Percentiles rank a stretch among this genome's conserved stretches.
Evolutionary conservation across 2,329 filamentous ascomycete species (phyloP).

Genomic region (Monosporascus cannonballus): DNA sequence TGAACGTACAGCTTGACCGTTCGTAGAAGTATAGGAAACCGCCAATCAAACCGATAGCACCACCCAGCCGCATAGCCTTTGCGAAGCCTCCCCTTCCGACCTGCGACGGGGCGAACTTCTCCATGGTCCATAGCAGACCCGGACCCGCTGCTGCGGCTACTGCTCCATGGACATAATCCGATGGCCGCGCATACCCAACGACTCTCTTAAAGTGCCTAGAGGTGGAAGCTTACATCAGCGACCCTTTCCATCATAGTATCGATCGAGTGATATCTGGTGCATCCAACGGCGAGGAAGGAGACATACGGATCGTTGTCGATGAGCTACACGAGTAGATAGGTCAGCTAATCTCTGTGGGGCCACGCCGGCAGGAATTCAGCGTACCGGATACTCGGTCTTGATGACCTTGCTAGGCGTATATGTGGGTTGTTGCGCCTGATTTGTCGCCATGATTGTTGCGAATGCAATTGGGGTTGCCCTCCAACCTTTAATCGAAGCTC

Average conservation of each 20-base stretch:
- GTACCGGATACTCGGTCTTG: constrained; percentile 80
- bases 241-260: not conserved
- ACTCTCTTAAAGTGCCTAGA: constrained; percentile 85
- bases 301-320: constrained; percentile 98
- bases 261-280: not conserved
- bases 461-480: constrained; percentile 22
- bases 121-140: constrained; percentile 68
- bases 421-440: constrained; percentile 30
- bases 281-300: constrained; percentile 1
- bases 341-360: constrained; percentile 15
- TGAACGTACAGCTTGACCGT: constrained; percentile 68
- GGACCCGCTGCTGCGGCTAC: constrained; percentile 68
- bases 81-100: constrained; percentile 78
- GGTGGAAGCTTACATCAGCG: not conserved
- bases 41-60: constrained; percentile 65
- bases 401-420: constrained; percentile 73
- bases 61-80: constrained; percentile 73
- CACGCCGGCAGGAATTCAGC: constrained; percentile 31
- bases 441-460: constrained; percentile 33
- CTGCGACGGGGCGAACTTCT: constrained; percentile 78
- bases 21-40: constrained; percentile 84
- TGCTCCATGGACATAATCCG: constrained; percentile 71
- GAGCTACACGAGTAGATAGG: constrained; percentile 54
- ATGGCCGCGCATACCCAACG: constrained; percentile 74
- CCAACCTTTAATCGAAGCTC: constrained; percentile 14